These are phyloP conservation scores for Salvia sclarea DNA, from an alignment of 305 asterid genomes.

Conservation along the genomic window DNA sequence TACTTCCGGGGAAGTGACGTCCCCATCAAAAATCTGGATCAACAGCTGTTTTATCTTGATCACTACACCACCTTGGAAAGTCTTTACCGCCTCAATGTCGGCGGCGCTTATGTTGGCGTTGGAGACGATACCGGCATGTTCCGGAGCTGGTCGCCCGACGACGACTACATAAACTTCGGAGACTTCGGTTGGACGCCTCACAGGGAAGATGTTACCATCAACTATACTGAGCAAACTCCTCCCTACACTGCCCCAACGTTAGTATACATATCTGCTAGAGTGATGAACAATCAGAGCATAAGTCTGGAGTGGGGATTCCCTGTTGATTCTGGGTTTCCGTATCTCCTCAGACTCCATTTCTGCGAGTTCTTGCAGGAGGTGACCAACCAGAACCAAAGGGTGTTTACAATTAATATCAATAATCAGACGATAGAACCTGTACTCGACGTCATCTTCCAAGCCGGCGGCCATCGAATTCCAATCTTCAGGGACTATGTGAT, in stretches of 20 bases:
- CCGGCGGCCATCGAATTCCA: slow-evolving; percentile 38
- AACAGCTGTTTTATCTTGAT: too few species aligned
- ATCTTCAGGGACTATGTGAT: slow-evolving; percentile 42
- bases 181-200: slow-evolving; percentile 19
- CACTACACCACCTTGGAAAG: slow-evolving; percentile 37
- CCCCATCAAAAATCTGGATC: neutral
- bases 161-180: neutral
- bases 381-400: slow-evolving; percentile 2
- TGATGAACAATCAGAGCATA: slow-evolving; percentile 1
- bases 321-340: slow-evolving; percentile 51
- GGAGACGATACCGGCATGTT: slow-evolving; percentile 34
- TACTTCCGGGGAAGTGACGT: slow-evolving; percentile 3
- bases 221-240: slow-evolving; percentile 35
- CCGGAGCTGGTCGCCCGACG: neutral
- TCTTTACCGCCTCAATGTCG: slow-evolving; percentile 50
- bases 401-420: slow-evolving; percentile 32
- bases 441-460: slow-evolving; percentile 31
- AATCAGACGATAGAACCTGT: neutral
- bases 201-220: neutral
- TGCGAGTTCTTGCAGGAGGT: slow-evolving; percentile 41
- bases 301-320: slow-evolving; percentile 47
- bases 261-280: slow-evolving; percentile 44
- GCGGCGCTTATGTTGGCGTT: slow-evolving; percentile 24
- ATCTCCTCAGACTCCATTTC: slow-evolving; percentile 57
- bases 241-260: slow-evolving; percentile 44